phyloP scores from a whole-genome alignment of 768 basidiomycete species.

The Kwoniella sp. region DNA sequence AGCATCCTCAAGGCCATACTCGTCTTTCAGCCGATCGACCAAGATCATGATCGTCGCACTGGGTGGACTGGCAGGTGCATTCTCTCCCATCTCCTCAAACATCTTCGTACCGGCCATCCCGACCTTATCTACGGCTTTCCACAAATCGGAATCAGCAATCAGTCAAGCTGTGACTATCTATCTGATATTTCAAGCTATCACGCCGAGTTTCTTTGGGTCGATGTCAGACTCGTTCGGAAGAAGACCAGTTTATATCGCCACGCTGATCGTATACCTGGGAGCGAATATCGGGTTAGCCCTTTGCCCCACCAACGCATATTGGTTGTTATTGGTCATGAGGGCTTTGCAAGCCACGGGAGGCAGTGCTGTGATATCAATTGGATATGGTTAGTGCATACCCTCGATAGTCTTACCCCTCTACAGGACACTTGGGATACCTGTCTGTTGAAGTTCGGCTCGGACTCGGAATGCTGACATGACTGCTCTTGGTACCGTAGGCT shows the following conservation, averaged over 20 bases:
- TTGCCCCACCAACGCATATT: slow-evolving; percentile 66
- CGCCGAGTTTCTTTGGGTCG: slow-evolving; percentile 68
- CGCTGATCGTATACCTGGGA: slow-evolving; percentile 65
- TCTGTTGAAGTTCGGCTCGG: too few species aligned
- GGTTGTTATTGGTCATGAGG: slow-evolving; percentile 76
- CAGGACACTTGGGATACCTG: too few species aligned
- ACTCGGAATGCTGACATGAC: too few species aligned
- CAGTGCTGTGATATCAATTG: slow-evolving; percentile 25
- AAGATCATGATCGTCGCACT: slow-evolving; percentile 39
- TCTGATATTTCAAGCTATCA: slow-evolving; percentile 59
- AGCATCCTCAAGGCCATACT: slow-evolving; percentile 26
- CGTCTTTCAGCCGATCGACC: slow-evolving; percentile 21
- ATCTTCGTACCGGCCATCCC: slow-evolving; percentile 83
- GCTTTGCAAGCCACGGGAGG: slow-evolving; percentile 62
- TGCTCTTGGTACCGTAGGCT: slow-evolving; percentile 57
- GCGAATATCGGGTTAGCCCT: slow-evolving; percentile 69
- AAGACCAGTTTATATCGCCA: slow-evolving; percentile 59
- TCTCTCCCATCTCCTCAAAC: slow-evolving; percentile 67
- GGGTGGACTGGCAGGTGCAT: slow-evolving; percentile 43
- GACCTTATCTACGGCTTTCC: slow-evolving; percentile 64
- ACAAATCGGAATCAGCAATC: slow-evolving; percentile 69
- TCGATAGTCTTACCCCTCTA: too few species aligned
- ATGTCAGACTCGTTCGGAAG: slow-evolving; percentile 59
- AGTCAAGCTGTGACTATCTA: slow-evolving; percentile 80
- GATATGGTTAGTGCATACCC: slow-evolving; percentile 70